A percentile compares a stretch with the other conserved stretches of the same genome.
These are phyloP conservation scores for Chaetomium globosum DNA, from an alignment of 2,329 filamentous ascomycete genomes.

Conservation along the genomic window DNA sequence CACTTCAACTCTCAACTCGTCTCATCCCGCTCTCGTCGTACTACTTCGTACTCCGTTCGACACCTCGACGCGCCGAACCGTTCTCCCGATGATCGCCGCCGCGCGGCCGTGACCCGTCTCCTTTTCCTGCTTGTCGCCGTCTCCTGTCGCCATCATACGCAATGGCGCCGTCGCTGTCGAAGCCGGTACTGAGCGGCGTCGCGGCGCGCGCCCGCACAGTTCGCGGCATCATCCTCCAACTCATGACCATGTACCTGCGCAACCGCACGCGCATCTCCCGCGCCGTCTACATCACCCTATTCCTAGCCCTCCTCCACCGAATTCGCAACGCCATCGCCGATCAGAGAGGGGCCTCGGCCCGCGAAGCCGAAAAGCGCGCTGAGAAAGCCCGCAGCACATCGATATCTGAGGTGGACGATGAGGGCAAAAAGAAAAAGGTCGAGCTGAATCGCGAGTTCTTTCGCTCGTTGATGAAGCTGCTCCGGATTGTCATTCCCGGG, in stretches of 20 bases:
- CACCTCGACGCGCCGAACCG: background rate
- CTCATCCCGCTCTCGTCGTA: background rate
- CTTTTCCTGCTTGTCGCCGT: background rate
- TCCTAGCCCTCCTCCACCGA: constrained; percentile 79
- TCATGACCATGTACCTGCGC: constrained; percentile 73
- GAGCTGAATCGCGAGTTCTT: constrained; percentile 86
- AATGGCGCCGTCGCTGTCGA: constrained; percentile 75
- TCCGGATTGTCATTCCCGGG: constrained; percentile 87
- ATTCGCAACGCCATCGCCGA: constrained; percentile 89
- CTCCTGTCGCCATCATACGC: constrained; percentile 12
- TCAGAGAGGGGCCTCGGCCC: constrained; percentile 80
- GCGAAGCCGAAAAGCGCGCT: constrained; percentile 62
- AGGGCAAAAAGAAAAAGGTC: constrained; percentile 71
- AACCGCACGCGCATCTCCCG: constrained; percentile 83
- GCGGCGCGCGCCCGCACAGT: constrained; percentile 62
- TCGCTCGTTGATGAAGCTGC: constrained; percentile 72
- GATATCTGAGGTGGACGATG: constrained; percentile 42
- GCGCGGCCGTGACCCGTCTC: constrained; percentile 18
- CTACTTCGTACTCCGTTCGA: background rate
- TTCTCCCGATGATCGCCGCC: constrained; percentile 24
- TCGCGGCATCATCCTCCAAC: constrained; percentile 64
- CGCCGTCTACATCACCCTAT: constrained; percentile 78
- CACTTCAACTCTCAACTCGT: background rate
- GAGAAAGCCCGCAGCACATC: constrained; percentile 55
- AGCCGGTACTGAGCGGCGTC: constrained; percentile 54